Percentiles rank a stretch among this genome's conserved stretches.
Evolutionary conservation across 306 rosid species (phyloP).

Genomic region (Pachyrhizus erosus): DNA sequence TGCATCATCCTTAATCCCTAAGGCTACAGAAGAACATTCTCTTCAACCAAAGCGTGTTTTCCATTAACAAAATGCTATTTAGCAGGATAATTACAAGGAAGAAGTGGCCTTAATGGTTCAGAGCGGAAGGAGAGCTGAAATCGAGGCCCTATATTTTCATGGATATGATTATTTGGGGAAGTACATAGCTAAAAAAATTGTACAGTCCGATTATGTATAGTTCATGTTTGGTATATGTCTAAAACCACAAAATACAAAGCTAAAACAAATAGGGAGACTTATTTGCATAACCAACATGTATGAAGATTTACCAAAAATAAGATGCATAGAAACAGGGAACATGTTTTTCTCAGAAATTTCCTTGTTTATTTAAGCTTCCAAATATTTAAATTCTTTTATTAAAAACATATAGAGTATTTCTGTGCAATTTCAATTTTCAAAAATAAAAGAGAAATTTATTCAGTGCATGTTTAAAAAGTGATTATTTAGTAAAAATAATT

Average conservation of each 20-base stretch:
- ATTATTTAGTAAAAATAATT: neutral
- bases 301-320: neutral
- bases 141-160: constrained; percentile 81
- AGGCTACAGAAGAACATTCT: constrained; percentile 3
- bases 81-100: constrained; percentile 78
- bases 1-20: neutral
- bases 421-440: neutral
- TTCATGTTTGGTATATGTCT: neutral
- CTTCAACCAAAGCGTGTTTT: neutral
- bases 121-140: constrained; percentile 74
- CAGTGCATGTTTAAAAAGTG: neutral
- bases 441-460: neutral
- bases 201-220: constrained; percentile 74
- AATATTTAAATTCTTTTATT: neutral
- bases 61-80: constrained; percentile 30
- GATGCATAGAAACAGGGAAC: neutral
- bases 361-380: constrained; percentile 5
- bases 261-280: constrained; percentile 2
- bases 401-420: neutral
- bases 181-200: constrained; percentile 80
- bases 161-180: constrained; percentile 80
- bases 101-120: constrained; percentile 78
- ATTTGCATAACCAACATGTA: neutral
- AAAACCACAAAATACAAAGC: neutral
- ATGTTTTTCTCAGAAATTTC: neutral